Evolutionary conservation across 73 alveolate species (phyloP).

Genomic region (Tetrahymena malaccensis): DNA sequence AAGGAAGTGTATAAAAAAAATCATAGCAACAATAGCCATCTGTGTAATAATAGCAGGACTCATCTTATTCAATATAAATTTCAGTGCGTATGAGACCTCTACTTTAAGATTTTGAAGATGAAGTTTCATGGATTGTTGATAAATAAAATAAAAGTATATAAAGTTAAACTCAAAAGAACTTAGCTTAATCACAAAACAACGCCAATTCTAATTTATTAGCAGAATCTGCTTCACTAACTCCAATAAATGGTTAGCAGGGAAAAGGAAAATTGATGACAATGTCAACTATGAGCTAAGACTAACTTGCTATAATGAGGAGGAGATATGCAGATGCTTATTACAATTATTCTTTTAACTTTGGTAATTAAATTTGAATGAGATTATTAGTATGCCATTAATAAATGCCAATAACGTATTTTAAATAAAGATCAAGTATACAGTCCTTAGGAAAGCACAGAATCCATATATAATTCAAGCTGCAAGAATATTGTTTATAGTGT

Average conservation of each 20-base stretch:
- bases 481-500: conserved; percentile 37
- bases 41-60: background rate
- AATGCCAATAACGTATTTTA: background rate
- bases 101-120: conserved; percentile 89
- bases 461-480: conserved; percentile 43
- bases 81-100: conserved; percentile 94
- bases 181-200: background rate
- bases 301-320: background rate
- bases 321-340: conserved; percentile 40
- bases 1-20: background rate
- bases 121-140: conserved; percentile 91
- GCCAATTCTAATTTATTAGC: background rate
- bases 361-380: background rate
- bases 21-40: background rate
- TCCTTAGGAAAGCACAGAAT: conserved; percentile 32
- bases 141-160: conserved; percentile 47
- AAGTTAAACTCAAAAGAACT: conserved; percentile 6
- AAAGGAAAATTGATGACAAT: background rate
- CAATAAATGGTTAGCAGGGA: background rate
- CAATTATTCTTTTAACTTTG: conserved; percentile 23
- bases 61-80: conserved; percentile 61
- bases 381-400: background rate
- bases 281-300: background rate
- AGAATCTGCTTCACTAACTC: background rate
- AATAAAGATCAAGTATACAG: conserved; percentile 50